A percentile compares a stretch with the other conserved stretches of the same genome.
These are phyloP conservation scores for Dendrostoma leiphaemia DNA, from an alignment of 2,329 filamentous ascomycete genomes.

Conservation along the genomic window DNA sequence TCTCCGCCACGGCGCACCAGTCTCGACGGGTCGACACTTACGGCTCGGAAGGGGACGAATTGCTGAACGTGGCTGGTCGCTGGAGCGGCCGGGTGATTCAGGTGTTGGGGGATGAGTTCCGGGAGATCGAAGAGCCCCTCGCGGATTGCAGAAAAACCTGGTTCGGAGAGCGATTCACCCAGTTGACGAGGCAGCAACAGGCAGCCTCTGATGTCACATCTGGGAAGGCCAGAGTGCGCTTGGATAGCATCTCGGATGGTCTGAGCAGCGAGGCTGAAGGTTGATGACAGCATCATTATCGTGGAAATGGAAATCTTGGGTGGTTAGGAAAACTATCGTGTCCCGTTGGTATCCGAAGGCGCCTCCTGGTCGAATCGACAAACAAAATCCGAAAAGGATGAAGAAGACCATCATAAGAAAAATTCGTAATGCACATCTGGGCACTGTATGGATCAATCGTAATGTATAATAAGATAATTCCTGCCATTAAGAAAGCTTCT, in stretches of 20 bases:
- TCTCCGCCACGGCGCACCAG: background rate
- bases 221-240: background rate
- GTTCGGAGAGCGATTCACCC: background rate
- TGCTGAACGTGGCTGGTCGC: background rate
- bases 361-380: too few relatives aligned
- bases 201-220: background rate
- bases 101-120: slow-evolving; percentile 1
- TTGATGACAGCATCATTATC: background rate
- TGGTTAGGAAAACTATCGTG: too few relatives aligned
- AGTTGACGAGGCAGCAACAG: background rate
- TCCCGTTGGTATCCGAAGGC: too few relatives aligned
- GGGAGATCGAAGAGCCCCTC: background rate
- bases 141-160: background rate
- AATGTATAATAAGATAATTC: too few relatives aligned
- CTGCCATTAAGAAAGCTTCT: too few relatives aligned
- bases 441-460: too few relatives aligned
- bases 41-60: background rate
- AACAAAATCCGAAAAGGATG: too few relatives aligned
- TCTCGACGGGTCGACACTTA: background rate
- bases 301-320: too few relatives aligned
- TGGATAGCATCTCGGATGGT: background rate
- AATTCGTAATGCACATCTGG: too few relatives aligned
- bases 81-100: slow-evolving; percentile 8
- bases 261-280: background rate
- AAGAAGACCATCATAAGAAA: too few relatives aligned